Percentiles rank a stretch among this genome's conserved stretches.
phyloP scores from a whole-genome alignment of 768 basidiomycete species.

The Fistulinella prunicolor region DNA sequence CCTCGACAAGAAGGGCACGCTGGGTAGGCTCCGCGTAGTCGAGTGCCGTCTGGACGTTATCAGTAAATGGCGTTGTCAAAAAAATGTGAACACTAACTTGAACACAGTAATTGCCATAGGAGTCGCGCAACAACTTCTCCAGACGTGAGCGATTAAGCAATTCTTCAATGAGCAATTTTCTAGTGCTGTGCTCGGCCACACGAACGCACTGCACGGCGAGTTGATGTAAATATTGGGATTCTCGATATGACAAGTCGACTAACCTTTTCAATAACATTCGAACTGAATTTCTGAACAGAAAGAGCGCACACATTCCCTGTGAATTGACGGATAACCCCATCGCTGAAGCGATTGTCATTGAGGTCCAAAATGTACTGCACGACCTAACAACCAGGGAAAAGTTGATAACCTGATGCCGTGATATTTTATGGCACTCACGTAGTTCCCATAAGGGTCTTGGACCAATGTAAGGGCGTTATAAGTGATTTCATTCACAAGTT shows the following conservation, averaged over 20 bases:
- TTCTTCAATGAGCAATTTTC: conserved; percentile 94
- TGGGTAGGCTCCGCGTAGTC: conserved; percentile 97
- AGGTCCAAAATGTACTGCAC: conserved; percentile 98
- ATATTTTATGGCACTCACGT: conserved; percentile 46
- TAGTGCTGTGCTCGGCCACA: conserved; percentile 92
- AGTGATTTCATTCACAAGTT: conserved; percentile 98
- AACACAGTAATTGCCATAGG: conserved; percentile 95
- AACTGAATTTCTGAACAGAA: conserved; percentile 99
- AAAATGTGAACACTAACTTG: conserved; percentile 48
- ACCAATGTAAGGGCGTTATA: conserved; percentile 97
- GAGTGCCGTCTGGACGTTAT: conserved; percentile 72
- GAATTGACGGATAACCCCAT: conserved; percentile 96
- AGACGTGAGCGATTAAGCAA: conserved; percentile 90
- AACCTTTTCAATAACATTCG: conserved; percentile 97
- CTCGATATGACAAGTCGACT: neutral
- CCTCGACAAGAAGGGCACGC: conserved; percentile 89
- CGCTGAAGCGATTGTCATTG: conserved; percentile 98
- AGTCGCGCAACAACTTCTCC: conserved; percentile 94
- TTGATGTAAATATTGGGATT: neutral
- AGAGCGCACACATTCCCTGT: conserved; percentile 95
- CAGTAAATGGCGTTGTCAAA: conserved; percentile 9
- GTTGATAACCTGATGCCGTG: neutral
- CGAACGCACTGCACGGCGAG: conserved; percentile 60
- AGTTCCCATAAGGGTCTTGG: conserved; percentile 95
- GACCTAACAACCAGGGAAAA: conserved; percentile 49